Evolutionary conservation across 1,284 basidiomycete species (phyloP), one percentile per base, ranked within the genome.

Genomic region (Ceratobasidium sp.): DNA sequence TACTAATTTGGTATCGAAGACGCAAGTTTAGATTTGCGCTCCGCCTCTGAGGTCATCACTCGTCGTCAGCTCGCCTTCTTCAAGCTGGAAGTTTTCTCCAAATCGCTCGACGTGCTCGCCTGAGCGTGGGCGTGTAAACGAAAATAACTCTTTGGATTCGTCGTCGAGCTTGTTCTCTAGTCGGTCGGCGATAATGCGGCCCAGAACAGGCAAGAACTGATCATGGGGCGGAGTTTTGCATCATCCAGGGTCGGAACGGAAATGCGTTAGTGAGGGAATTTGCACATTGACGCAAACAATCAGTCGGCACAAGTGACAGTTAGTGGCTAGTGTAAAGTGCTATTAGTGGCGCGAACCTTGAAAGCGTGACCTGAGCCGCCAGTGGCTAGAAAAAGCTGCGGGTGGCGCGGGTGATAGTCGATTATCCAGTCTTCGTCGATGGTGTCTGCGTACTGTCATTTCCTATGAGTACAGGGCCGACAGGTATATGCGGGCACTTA

Each of bases 191-290:
- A 95, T 87, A 29, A 95, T 80, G 8, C 84, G 79, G 12, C 94
- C 94, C 67, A 97, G 84, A 40, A 87, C 86, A 12, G 94, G 93
- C 7, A 95, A 82, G 80, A 96, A 96, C 89, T 92, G 62, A 2
- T 55, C n/a, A 40, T n/a, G n/a, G n/a, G n/a, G n/a, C n/a, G n/a
- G n/a, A n/a, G n/a, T n/a, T n/a, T n/a, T n/a, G n/a, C n/a, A n/a
- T n/a, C n/a, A n/a, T n/a, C n/a, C n/a, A n/a, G n/a, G n/a, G n/a
- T n/a, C n/a, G 20, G 43, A 32, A 13, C 7, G 64, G 53, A 17
- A 31, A 22, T 27, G 58, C 43, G 34, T 32, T 52, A 45, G 13
- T n/a, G 17, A 42, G 13, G 12, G 42, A 31, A n/a, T n/a, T n/a
- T n/a, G n/a, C n/a, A n/a, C n/a, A n/a, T n/a, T n/a, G n/a, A n/a